Evolutionary conservation across 805 yeast species (phyloP).

Genomic region (Ogataea paradorogensis): DNA sequence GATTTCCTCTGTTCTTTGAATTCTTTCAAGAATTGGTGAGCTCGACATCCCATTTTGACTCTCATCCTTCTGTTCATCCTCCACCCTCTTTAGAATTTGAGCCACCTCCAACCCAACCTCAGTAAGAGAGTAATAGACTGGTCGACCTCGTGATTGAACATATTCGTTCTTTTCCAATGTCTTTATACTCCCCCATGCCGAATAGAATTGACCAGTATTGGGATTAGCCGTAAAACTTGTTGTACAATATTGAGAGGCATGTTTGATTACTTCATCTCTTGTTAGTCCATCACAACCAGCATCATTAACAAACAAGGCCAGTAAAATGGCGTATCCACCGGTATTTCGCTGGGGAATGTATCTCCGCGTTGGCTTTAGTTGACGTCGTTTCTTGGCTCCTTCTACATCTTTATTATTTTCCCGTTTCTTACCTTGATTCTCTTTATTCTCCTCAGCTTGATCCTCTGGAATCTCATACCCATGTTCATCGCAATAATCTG

Average conservation of each 20-base stretch:
- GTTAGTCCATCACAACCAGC: constrained; percentile 53
- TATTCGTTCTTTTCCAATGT: constrained; percentile 59
- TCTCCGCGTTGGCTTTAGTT: constrained; percentile 25
- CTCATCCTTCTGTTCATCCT: constrained; percentile 21
- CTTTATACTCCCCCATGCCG: constrained; percentile 74
- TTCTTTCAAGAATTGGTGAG: constrained; percentile 15
- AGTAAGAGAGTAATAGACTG: constrained; percentile 59
- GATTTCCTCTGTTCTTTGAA: background rate
- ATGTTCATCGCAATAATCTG: constrained; percentile 53
- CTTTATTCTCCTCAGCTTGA: constrained; percentile 2
- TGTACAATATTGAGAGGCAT: constrained; percentile 56
- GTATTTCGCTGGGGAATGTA: constrained; percentile 75
- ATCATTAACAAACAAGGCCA: constrained; percentile 55
- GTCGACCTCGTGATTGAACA: constrained; percentile 55
- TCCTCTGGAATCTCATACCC: constrained; percentile 44
- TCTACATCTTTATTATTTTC: constrained; percentile 4
- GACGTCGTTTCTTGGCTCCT: constrained; percentile 6
- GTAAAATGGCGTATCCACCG: constrained; percentile 80
- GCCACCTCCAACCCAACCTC: constrained; percentile 71
- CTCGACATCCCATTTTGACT: constrained; percentile 9
- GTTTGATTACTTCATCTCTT: constrained; percentile 53
- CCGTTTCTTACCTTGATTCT: constrained; percentile 4
- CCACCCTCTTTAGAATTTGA: constrained; percentile 47
- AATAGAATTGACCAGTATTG: constrained; percentile 57
- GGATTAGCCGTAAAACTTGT: constrained; percentile 59